Conservation (phyloP, 257 asterid genomes). For the Nemophila menziesii region DNA sequence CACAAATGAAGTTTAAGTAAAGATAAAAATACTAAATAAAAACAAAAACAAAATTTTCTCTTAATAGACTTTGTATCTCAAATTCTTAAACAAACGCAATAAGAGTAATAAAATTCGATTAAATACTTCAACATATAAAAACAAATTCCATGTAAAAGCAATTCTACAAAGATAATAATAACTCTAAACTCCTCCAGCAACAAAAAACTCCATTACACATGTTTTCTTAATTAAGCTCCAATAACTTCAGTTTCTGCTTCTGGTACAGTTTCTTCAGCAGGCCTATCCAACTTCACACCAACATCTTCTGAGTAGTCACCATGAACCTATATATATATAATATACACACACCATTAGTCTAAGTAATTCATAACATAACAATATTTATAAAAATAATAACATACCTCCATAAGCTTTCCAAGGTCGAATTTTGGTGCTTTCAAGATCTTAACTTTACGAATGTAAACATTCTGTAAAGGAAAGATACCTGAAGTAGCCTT, state of each 20-base stretch:
- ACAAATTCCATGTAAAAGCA: too few species aligned
- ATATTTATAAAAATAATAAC: neutral
- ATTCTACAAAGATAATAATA: too few species aligned
- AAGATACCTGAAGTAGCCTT: constrained; percentile 52
- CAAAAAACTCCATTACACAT: too few species aligned
- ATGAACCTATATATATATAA: constrained; percentile 19
- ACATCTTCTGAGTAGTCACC: constrained; percentile 33
- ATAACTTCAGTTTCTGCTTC: constrained; percentile 25
- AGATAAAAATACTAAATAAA: too few species aligned
- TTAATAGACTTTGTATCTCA: neutral
- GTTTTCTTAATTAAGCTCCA: constrained; percentile 19
- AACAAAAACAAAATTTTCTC: neutral
- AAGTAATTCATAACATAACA: neutral
- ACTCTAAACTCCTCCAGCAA: too few species aligned
- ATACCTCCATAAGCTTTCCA: constrained; percentile 52
- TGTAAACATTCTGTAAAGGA: constrained; percentile 51
- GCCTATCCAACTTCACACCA: constrained; percentile 33
- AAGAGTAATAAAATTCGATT: neutral
- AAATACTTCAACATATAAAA: neutral
- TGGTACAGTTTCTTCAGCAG: constrained; percentile 24
- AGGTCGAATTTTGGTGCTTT: constrained; percentile 63
- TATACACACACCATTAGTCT: neutral
- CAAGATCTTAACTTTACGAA: constrained; percentile 55
- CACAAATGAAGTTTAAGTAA: too few species aligned
- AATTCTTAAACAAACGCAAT: neutral